Conservation (phyloP, 2,329 filamentous ascomycete species). For the Chalaropsis thielavioides region DNA sequence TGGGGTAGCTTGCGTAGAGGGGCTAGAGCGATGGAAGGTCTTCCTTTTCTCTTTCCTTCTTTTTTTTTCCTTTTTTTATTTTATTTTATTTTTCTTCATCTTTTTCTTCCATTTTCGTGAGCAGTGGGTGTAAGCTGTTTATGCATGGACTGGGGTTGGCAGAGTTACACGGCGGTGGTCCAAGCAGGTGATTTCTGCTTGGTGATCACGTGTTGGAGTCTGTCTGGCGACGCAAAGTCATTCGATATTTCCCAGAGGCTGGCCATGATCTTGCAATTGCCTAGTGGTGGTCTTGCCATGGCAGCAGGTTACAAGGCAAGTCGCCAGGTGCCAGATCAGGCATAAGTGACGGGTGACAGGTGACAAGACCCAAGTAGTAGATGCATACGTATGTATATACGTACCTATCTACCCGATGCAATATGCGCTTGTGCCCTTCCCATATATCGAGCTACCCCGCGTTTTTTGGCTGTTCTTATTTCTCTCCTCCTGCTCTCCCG, state of each 20-base stretch:
- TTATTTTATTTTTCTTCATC: not conserved
- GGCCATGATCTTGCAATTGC: not conserved
- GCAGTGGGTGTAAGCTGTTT: no score
- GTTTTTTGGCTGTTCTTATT: not conserved
- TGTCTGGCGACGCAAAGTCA: constrained; percentile 2
- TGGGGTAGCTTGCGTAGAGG: not conserved
- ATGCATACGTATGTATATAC: not conserved
- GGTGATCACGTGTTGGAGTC: constrained; percentile 9
- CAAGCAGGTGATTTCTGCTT: constrained; percentile 8
- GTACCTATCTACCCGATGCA: no score
- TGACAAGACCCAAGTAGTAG: not conserved
- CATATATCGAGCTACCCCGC: constrained; percentile 5
- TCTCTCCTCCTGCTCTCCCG: not conserved
- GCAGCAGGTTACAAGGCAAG: not conserved
- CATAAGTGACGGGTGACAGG: no score
- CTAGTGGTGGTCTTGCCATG: not conserved
- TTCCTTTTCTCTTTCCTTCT: not conserved
- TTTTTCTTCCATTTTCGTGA: no score
- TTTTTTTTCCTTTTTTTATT: not conserved
- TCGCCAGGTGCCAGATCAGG: not conserved
- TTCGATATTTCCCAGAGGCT: constrained; percentile 1
- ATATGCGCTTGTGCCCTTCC: no score
- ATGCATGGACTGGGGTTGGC: not conserved
- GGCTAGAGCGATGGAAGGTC: not conserved
- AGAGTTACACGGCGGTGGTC: constrained; percentile 3